Evolutionary conservation across 176 grass and related monocot species (phyloP).

Genomic region (Lolium rigidum): DNA sequence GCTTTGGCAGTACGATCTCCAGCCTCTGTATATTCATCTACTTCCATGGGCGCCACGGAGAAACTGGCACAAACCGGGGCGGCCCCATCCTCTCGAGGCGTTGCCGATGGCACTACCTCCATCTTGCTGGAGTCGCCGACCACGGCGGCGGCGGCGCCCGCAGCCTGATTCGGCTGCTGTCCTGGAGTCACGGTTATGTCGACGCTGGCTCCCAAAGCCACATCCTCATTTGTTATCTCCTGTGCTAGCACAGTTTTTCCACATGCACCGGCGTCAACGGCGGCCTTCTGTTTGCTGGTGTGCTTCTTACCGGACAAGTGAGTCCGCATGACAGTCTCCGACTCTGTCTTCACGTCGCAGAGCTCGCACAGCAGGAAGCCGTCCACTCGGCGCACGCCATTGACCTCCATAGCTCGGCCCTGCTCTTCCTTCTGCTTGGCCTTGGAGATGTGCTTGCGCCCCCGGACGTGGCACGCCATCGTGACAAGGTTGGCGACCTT

Average conservation of each 20-base stretch:
- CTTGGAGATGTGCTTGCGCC: conserved; percentile 42
- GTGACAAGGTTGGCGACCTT: not conserved
- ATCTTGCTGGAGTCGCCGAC: not conserved
- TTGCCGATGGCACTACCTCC: not conserved
- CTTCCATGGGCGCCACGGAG: not conserved
- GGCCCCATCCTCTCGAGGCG: not conserved
- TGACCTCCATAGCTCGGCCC: not conserved
- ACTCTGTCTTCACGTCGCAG: conserved; percentile 12
- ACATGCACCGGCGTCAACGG: not conserved
- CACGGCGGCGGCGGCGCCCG: no score
- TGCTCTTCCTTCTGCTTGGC: not conserved
- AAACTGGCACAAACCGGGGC: not conserved
- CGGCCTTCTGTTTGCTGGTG: conserved; percentile 14
- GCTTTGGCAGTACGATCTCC: not conserved
- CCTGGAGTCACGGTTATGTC: not conserved
- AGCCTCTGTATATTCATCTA: not conserved
- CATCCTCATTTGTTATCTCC: not conserved
- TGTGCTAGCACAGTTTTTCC: not conserved
- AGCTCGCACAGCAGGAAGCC: conserved; percentile 32
- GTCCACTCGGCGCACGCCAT: not conserved
- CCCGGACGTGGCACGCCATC: conserved; percentile 50
- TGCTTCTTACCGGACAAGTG: conserved; percentile 47
- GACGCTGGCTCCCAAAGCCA: not conserved
- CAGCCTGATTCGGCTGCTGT: not conserved
- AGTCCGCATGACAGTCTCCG: not conserved